Evolutionary conservation across 2,329 filamentous ascomycete species (phyloP).

Genomic region (Nemania sp.): DNA sequence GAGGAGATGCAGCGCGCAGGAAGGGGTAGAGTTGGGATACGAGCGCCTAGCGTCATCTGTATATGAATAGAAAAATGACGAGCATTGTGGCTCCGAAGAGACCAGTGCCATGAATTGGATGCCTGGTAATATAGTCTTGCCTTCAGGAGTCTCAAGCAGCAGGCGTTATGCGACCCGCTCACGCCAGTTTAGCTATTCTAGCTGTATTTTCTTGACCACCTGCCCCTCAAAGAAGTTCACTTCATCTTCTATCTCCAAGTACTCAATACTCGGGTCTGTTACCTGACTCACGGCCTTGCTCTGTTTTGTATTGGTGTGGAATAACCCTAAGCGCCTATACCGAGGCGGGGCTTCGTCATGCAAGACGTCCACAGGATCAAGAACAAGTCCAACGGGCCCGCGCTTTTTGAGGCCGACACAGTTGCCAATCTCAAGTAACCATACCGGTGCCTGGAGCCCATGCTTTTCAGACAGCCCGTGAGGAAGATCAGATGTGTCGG

Average conservation of each 20-base stretch:
- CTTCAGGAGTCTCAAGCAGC: too few species aligned
- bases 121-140: too few species aligned
- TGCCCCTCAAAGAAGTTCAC: slow-evolving; percentile 2
- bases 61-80: too few species aligned
- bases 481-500: background rate
- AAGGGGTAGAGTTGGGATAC: too few species aligned
- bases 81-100: too few species aligned
- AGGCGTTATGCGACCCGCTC: too few species aligned
- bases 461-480: background rate
- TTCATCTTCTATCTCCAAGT: background rate
- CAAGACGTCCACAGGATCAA: background rate
- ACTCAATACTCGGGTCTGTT: background rate
- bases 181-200: slow-evolving; percentile 11
- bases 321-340: slow-evolving; percentile 7
- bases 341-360: background rate
- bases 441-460: background rate
- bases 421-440: slow-evolving; percentile 6
- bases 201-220: background rate
- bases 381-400: slow-evolving; percentile 14
- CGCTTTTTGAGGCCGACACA: slow-evolving; percentile 8
- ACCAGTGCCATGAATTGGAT: too few species aligned
- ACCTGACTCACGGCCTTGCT: background rate
- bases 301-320: slow-evolving; percentile 3
- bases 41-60: too few species aligned
- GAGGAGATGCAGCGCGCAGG: too few species aligned